Conservation (phyloP, 2,329 filamentous ascomycete genomes). For the Cercospora brassicicola region DNA sequence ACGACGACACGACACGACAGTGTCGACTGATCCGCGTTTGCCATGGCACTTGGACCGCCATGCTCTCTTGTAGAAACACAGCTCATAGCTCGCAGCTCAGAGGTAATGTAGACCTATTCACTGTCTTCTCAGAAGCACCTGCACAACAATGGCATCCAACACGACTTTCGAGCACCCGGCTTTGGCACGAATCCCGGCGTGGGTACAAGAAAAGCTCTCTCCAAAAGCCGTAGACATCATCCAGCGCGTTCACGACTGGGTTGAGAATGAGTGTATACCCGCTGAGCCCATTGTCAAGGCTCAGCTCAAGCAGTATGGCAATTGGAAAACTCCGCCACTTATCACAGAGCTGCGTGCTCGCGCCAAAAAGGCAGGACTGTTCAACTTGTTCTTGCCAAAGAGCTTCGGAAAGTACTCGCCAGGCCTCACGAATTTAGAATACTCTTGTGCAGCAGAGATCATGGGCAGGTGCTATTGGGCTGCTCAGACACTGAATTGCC, state of each 20-base stretch:
- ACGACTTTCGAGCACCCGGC: constrained; percentile 23
- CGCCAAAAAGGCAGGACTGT: constrained; percentile 28
- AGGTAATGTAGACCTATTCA: not conserved
- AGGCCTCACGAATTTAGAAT: constrained; percentile 50
- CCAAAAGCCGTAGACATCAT: constrained; percentile 28
- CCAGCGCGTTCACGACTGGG: constrained; percentile 28
- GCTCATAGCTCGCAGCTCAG: not conserved
- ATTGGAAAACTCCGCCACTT: constrained; percentile 28
- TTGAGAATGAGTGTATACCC: constrained; percentile 30
- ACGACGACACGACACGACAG: constrained; percentile 5
- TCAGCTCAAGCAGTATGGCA: constrained; percentile 25
- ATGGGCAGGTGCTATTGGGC: constrained; percentile 52
- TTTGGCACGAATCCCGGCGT: constrained; percentile 25
- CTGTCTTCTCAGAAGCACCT: not conserved
- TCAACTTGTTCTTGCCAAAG: constrained; percentile 31
- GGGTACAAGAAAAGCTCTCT: constrained; percentile 31
- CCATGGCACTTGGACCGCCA: constrained; percentile 3
- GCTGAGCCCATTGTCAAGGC: constrained; percentile 30
- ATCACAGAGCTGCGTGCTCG: constrained; percentile 25
- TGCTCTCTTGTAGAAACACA: not conserved
- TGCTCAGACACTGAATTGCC: constrained; percentile 40
- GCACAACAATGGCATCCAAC: not conserved
- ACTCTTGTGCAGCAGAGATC: constrained; percentile 49
- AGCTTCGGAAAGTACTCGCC: constrained; percentile 41
- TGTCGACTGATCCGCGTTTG: constrained; percentile 8